Conservation (phyloP, 2,329 filamentous ascomycete species). For the Fusarium illudens region DNA sequence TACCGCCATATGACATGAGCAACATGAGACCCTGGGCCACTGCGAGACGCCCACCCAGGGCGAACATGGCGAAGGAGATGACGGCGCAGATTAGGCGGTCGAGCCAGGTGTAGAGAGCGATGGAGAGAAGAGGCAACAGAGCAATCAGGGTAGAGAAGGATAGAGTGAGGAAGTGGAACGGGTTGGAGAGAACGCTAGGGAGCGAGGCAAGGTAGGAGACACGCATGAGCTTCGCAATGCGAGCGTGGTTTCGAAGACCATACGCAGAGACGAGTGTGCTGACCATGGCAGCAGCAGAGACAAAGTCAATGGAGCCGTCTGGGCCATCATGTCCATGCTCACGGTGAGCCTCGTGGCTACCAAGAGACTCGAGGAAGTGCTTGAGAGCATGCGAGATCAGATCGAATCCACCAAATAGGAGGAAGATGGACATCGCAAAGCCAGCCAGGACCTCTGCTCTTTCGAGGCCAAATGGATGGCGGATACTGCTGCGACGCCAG, state of each 20-base stretch:
- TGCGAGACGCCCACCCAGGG: slow-evolving; percentile 83
- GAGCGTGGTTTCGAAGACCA: slow-evolving; percentile 85
- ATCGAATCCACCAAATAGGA: slow-evolving; percentile 97
- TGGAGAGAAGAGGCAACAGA: slow-evolving; percentile 80
- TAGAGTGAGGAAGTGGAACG: slow-evolving; percentile 92
- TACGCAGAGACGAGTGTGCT: slow-evolving; percentile 89
- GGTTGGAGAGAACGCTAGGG: slow-evolving; percentile 89
- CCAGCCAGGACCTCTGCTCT: slow-evolving; percentile 93
- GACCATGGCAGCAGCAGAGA: slow-evolving; percentile 80
- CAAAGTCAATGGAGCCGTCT: slow-evolving; percentile 80
- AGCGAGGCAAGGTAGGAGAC: slow-evolving; percentile 83
- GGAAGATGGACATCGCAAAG: slow-evolving; percentile 93
- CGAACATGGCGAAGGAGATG: slow-evolving; percentile 89
- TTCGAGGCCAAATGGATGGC: slow-evolving; percentile 93
- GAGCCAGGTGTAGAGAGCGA: slow-evolving; percentile 82
- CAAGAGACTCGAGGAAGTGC: slow-evolving; percentile 78
- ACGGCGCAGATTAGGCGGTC: slow-evolving; percentile 83
- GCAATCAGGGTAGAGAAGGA: slow-evolving; percentile 84
- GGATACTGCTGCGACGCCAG: slow-evolving; percentile 91
- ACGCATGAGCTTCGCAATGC: slow-evolving; percentile 91
- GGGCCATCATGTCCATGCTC: slow-evolving; percentile 70
- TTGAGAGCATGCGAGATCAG: slow-evolving; percentile 93
- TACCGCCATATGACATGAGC: slow-evolving; percentile 81
- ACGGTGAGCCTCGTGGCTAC: slow-evolving; percentile 75
- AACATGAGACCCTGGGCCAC: slow-evolving; percentile 91